Evolutionary conservation across 2,329 filamentous ascomycete genomes (phyloP).

Genomic region (Trichophyton benhamiae): DNA sequence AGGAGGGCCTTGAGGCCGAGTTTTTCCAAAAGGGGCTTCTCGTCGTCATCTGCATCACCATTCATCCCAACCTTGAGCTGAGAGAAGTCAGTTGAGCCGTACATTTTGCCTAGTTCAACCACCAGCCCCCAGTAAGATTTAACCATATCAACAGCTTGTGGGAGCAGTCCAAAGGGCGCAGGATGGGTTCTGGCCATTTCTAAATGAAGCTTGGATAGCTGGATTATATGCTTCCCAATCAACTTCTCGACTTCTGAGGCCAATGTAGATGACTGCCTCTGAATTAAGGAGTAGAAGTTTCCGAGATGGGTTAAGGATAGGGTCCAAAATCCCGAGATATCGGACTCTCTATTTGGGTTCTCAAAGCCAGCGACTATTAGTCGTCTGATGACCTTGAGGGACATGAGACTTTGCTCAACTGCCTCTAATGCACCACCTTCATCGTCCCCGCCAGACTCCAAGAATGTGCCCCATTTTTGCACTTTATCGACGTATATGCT

Average conservation of each 20-base stretch:
- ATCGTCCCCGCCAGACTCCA: conserved; percentile 47
- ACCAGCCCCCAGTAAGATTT: conserved; percentile 78
- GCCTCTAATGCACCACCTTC: conserved; percentile 48
- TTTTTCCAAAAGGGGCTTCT: conserved; percentile 55
- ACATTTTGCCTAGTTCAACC: conserved; percentile 62
- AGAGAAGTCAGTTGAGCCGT: conserved; percentile 18
- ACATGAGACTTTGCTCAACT: conserved; percentile 64
- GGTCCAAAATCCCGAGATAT: conserved; percentile 69
- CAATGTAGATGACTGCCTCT: conserved; percentile 44
- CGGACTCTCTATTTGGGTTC: conserved; percentile 62
- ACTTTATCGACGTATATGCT: conserved; percentile 68
- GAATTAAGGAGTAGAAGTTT: conserved; percentile 56
- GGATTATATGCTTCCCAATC: conserved; percentile 75
- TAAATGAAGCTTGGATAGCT: conserved; percentile 83
- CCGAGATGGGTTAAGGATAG: conserved; percentile 65
- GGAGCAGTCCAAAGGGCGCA: conserved; percentile 69
- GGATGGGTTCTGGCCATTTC: conserved; percentile 72
- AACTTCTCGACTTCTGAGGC: conserved; percentile 44
- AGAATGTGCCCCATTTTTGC: conserved; percentile 52
- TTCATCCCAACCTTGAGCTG: conserved; percentile 31
- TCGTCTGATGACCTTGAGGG: conserved; percentile 68
- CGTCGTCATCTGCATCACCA: conserved; percentile 37
- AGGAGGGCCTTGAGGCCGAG: conserved; percentile 73
- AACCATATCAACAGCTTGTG: conserved; percentile 64
- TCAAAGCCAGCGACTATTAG: conserved; percentile 74